Percentiles rank a stretch among this genome's conserved stretches.
phyloP scores from a whole-genome alignment of 371 early-diverging fungal species.

The Dichotomocladium elegans region DNA sequence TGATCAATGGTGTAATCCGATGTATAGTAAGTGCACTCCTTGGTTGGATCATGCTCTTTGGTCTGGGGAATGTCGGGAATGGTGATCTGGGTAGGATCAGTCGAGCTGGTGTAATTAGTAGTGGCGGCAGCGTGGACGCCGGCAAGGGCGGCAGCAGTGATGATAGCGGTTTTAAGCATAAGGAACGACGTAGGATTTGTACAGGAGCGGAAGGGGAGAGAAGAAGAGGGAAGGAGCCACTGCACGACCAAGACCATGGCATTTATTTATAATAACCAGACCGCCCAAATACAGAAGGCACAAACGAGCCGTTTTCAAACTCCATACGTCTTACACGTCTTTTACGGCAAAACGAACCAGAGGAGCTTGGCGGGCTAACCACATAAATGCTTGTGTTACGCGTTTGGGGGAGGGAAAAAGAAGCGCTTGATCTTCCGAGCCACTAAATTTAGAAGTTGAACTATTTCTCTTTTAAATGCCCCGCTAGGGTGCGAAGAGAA shows the following conservation, averaged over 20 bases:
- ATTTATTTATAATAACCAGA: background rate
- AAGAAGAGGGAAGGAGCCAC: background rate
- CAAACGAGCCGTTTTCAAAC: background rate
- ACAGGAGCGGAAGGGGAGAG: slow-evolving; percentile 4
- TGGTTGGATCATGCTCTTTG: slow-evolving; percentile 12
- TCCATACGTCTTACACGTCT: too few relatives aligned
- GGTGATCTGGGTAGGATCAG: slow-evolving; percentile 23
- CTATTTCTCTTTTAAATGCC: too few relatives aligned
- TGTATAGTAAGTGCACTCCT: slow-evolving; percentile 16
- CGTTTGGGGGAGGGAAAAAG: too few relatives aligned
- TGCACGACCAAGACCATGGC: background rate
- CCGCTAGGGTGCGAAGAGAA: background rate
- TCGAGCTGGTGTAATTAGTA: slow-evolving; percentile 19
- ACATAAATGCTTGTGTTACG: too few relatives aligned
- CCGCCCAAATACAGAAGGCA: background rate
- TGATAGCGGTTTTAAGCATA: slow-evolving; percentile 15
- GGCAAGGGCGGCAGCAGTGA: slow-evolving; percentile 7
- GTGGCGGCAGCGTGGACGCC: slow-evolving; percentile 20
- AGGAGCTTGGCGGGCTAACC: too few relatives aligned
- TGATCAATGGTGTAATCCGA: slow-evolving; percentile 10
- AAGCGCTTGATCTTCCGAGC: too few relatives aligned
- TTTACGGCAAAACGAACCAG: too few relatives aligned
- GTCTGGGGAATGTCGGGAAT: slow-evolving; percentile 44
- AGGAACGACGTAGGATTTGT: slow-evolving; percentile 7
- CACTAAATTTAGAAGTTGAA: too few relatives aligned